A percentile compares a stretch with the other conserved stretches of the same genome.
Conservation (phyloP, 2,329 filamentous ascomycete species). For the Diplodia seriata region DNA sequence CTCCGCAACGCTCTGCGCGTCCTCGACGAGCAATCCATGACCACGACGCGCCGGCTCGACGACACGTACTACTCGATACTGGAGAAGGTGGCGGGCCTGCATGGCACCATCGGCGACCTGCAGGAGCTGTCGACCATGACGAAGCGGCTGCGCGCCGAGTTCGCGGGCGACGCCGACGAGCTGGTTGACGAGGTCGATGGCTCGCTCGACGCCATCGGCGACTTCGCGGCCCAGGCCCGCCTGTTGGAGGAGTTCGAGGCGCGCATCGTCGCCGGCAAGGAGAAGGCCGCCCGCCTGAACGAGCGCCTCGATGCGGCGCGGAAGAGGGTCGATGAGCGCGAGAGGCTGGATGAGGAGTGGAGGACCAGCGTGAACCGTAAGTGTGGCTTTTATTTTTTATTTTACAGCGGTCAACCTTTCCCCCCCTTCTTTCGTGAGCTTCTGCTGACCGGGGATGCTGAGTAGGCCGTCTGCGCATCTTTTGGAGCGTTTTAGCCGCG, state of each 20-base stretch:
- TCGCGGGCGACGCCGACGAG: constrained; percentile 65
- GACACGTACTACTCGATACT: constrained; percentile 76
- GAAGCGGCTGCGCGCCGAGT: constrained; percentile 63
- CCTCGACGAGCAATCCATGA: constrained; percentile 66
- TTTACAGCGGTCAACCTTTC: neutral
- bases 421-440: neutral
- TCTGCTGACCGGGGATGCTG: neutral
- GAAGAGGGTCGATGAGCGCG: constrained; percentile 70
- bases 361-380: constrained; percentile 31
- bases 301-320: constrained; percentile 69
- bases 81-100: constrained; percentile 70
- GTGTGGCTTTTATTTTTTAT: neutral
- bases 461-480: constrained; percentile 63
- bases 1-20: constrained; percentile 50
- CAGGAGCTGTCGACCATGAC: constrained; percentile 71
- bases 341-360: constrained; percentile 66
- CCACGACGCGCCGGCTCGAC: constrained; percentile 71
- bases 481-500: constrained; percentile 66
- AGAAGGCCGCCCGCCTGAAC: constrained; percentile 66
- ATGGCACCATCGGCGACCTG: constrained; percentile 68
- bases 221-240: constrained; percentile 69
- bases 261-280: constrained; percentile 66
- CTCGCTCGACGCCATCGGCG: constrained; percentile 66
- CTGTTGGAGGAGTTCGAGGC: constrained; percentile 68
- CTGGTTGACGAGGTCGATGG: constrained; percentile 66